Evolutionary conservation across 345 rosid species (phyloP), one percentile per base, ranked within the genome.

Genomic region (Salix udensis): DNA sequence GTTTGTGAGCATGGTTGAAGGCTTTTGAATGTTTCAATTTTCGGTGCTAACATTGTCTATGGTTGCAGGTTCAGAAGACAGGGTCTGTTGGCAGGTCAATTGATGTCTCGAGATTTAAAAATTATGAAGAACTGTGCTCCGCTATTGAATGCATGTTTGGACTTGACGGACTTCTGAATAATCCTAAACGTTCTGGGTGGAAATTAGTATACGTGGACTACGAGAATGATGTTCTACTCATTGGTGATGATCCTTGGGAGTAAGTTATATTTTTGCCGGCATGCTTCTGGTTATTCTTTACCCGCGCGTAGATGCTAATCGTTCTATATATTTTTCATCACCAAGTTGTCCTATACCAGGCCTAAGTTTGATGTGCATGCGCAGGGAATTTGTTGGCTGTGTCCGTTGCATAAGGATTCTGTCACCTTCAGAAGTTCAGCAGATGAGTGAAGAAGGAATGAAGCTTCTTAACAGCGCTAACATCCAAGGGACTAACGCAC

Each of bases 171-270:
- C 83, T 94, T 72, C 99, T 96, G 7, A 87, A 87, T 75, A 88
- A 86, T 65, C 94, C 92, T 0, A 88, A 89, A 78, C 97, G 90
- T 67, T 90, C 97, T 0, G 95, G 93, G 21, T 96, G 99, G 99
- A 94, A 93, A 77, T 84, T 94, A 67, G 99, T 96, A 13, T 96
- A 94, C 42, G 99, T 96, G 58, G 99, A 96, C 83, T 94, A 90
- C 62, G 99, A 94, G 86, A 92, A 88, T 60, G 99, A 96, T 68
- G 98, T 94, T 77, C 91, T 94, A 12, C 97, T 96, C 13, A 95
- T 96, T 4, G 98, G 99, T 39, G 99, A 96, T 84, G 99, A 94
- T 81, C 99, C 98, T 24, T 96, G 98, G 99, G 97, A 96, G 99
- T 96, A 88, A 88, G 95, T 83, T 21, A 39, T 44, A n/a, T 11